Evolutionary conservation across 768 basidiomycete genomes (phyloP), one percentile per base, ranked within the genome.

Genomic region (Boletus reticuloceps): DNA sequence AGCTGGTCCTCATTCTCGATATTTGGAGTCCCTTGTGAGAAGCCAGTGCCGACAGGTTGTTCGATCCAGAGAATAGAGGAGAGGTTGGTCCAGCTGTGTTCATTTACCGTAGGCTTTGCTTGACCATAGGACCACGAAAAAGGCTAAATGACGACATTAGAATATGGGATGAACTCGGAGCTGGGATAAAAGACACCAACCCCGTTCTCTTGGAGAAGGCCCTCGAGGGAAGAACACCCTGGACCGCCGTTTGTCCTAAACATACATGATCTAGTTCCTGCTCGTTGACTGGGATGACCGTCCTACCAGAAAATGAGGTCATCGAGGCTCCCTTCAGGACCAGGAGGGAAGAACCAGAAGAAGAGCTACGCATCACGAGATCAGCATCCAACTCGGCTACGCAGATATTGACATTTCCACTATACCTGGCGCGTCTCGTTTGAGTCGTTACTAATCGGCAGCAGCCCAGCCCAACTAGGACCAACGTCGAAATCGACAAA

Each of bases 261-360:
- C 51, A 4, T 13, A 19, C 6, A 43, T 29, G 3, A 17, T 51
- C 6, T 27, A 45, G 12, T 14, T 40, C 17, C 43, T 32, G 6
- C 13, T 5, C 7, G 1, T 32, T 12, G 7, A 27, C 17, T 31
- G 8, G 9, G 37, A 43, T 40, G 31, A 10, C 14, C 1, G 11
- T 11, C 54, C 47, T 60, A 85, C 88, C 88, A 90, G 69, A 89
- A 87, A 32, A 90, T 85, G 42, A 91, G 63, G 64, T 90, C 87
- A 61, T 91, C 86, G 5, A 80, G 64, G 59, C 83, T 86, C 19
- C 88, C 89, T 60, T 82, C 73, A 0, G 86, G 85, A 5, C 86
- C 88, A 2, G 88, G 86, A 51, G 89, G 89, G 75, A 89, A 90
- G 71, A 89, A 86, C 88, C 89, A 90, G 73, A 91, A 91, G 75